Evolutionary conservation across 2,329 filamentous ascomycete species (phyloP), one percentile per base, ranked within the genome.

Genomic region (Penicillium sclerotiorum): DNA sequence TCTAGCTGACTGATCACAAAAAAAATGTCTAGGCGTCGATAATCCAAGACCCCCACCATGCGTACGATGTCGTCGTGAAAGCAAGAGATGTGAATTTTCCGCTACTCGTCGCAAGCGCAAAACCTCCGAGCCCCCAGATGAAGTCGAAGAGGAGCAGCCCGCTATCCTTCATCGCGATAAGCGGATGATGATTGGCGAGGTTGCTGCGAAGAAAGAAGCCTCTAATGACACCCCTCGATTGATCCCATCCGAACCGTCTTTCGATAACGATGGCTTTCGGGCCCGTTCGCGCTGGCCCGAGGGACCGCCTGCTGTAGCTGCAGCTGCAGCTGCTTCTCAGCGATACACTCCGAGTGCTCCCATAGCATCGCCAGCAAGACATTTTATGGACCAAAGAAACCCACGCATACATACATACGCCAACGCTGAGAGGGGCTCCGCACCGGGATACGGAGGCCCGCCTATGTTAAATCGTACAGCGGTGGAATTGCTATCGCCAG

Each of bases 41-140:
- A 93, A 94, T 63, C 94, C 94, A 20, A 86, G 92, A 72, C 90
- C 95, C 63, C 93, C 93, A 47, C 94, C 94, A 2, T 99, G 94
- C 71, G 89, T 93, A 52, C 86, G 94, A 66, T 99, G 94, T 70
- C 87, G 91, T 45, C 86, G 94, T 60, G 94, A 99, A 77, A 90
- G 87, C 76, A 97, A 97, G 72, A 88, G 96, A 64, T 99, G 94
- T 77, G 95, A 88, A 80, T 99, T 99, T 78, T 95, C 91, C 55
- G 90, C 91, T 17, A 97, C 92, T 25, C 83, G 94, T 43, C 86
- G 94, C 67, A 97, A 97, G 84, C 85, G 91, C 68, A 95, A 94
- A 79, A 81, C 81, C 40, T 83, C 75, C 21, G 78, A 76, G 73
- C 69, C 45, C 69, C 68, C 32, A 6, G 36, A 47, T 11, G 57